A percentile compares a stretch with the other conserved stretches of the same genome.
These are phyloP conservation scores for Corymbia maculata DNA, from an alignment of 345 rosid genomes.

Conservation along the genomic window DNA sequence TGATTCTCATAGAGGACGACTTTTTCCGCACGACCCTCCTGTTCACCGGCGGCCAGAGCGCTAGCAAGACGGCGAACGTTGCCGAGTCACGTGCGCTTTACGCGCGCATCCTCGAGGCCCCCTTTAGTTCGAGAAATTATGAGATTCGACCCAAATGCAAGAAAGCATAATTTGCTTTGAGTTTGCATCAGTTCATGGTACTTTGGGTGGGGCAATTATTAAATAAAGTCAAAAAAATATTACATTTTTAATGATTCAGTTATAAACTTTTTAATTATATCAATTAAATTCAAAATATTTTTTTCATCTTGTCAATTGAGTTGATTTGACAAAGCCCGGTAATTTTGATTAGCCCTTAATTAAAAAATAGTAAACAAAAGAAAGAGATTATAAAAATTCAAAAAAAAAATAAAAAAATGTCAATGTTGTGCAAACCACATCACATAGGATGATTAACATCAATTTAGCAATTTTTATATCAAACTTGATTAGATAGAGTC, in stretches of 20 bases:
- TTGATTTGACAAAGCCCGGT: fast-evolving
- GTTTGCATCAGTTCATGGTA: fast-evolving
- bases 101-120: neutral
- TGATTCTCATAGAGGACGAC: neutral
- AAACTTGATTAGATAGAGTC: fast-evolving
- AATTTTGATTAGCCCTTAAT: too few species aligned
- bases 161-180: fast-evolving
- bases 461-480: too few species aligned
- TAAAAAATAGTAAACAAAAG: too few species aligned
- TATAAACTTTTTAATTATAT: fast-evolving
- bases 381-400: too few species aligned
- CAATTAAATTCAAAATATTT: too few species aligned
- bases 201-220: neutral
- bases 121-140: neutral
- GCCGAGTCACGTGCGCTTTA: neutral
- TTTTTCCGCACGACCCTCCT: neutral
- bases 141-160: neutral
- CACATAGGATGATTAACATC: too few species aligned
- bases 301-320: too few species aligned
- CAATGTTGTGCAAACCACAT: too few species aligned
- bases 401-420: too few species aligned
- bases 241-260: fast-evolving
- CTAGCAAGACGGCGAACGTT: neutral
- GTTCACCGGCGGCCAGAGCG: neutral
- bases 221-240: fast-evolving